These are phyloP conservation scores for Nevesoporus exiguus DNA, from an alignment of 768 basidiomycete genomes.

Conservation along the genomic window DNA sequence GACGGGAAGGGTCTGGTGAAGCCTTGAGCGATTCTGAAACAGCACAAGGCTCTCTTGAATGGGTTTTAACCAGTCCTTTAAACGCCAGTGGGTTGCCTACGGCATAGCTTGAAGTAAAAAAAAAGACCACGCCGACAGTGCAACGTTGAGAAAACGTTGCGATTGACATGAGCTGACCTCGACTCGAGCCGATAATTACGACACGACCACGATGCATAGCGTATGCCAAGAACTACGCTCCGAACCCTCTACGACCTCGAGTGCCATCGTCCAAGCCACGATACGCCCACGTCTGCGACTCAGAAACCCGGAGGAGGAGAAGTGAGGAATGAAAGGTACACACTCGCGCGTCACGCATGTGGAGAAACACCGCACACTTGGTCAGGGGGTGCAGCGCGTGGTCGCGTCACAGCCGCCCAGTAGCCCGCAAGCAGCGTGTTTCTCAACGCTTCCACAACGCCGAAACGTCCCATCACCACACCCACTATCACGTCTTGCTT, in stretches of 20 bases:
- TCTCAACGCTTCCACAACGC: too few relatives aligned
- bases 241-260: not conserved
- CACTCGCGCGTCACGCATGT: not conserved
- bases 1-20: not conserved
- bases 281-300: not conserved
- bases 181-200: slow-evolving; percentile 6
- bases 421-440: too few relatives aligned
- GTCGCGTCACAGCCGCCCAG: slow-evolving; percentile 9
- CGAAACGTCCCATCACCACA: not conserved
- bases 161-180: slow-evolving; percentile 16
- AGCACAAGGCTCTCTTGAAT: not conserved
- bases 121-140: slow-evolving; percentile 12
- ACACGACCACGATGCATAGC: not conserved
- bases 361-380: too few relatives aligned
- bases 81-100: slow-evolving; percentile 1
- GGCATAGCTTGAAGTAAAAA: slow-evolving; percentile 8
- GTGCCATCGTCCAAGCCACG: not conserved
- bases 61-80: slow-evolving; percentile 14
- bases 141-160: slow-evolving; percentile 34
- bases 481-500: not conserved
- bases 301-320: not conserved
- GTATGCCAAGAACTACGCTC: not conserved
- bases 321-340: not conserved
- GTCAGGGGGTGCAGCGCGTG: slow-evolving; percentile 10
- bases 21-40: too few relatives aligned